Evolutionary conservation across 345 rosid genomes (phyloP).

Genomic region (Firmiana major): DNA sequence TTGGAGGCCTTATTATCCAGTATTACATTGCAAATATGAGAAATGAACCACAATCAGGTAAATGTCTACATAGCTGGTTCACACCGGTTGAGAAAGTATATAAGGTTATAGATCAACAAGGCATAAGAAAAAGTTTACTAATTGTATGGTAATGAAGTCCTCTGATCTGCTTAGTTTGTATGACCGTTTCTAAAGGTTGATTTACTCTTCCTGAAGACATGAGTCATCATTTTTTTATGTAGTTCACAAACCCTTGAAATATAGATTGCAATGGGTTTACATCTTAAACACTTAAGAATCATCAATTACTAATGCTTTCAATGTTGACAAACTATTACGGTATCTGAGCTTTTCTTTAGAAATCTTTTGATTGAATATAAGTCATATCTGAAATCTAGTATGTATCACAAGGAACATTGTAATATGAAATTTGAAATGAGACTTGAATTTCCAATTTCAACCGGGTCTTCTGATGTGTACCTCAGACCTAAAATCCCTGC

Average conservation of each 20-base stretch:
- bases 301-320: background rate
- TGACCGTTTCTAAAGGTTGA: background rate
- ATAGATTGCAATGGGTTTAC: background rate
- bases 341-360: background rate
- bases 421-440: background rate
- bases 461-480: background rate
- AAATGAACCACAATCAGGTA: slow-evolving; percentile 37
- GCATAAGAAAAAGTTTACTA: background rate
- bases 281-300: background rate
- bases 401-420: background rate
- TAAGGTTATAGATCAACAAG: background rate
- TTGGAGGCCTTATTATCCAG: slow-evolving; percentile 86
- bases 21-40: slow-evolving; percentile 60
- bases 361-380: background rate
- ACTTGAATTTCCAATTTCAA: background rate
- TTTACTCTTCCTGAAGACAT: background rate
- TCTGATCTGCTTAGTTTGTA: background rate
- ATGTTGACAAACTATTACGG: background rate
- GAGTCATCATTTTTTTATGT: background rate
- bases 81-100: background rate
- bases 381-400: background rate
- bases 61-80: background rate
- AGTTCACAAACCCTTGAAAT: background rate
- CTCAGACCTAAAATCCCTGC: background rate
- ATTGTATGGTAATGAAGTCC: background rate